Conservation (phyloP, 495 filamentous ascomycete genomes). For the Podospora pseudocomata region DNA sequence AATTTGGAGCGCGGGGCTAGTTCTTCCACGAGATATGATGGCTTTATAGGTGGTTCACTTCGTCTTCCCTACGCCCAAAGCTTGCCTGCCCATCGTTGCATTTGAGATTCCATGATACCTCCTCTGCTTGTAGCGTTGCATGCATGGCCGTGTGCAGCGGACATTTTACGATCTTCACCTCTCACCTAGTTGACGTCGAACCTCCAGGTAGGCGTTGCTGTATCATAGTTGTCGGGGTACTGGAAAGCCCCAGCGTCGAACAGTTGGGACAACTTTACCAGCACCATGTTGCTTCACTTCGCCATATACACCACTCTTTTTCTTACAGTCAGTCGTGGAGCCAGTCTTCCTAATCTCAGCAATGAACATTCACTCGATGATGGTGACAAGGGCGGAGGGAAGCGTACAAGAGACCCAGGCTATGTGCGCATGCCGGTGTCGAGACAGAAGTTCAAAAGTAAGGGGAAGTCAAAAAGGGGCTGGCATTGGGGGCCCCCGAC, state of each 20-base stretch:
- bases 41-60: not conserved
- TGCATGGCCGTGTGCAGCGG: conserved; percentile 4
- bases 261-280: conserved; percentile 13
- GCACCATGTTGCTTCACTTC: not conserved
- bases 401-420: conserved; percentile 14
- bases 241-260: not conserved
- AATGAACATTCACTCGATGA: not conserved
- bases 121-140: not conserved
- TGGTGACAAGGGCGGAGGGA: not conserved
- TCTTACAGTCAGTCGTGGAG: conserved; percentile 15
- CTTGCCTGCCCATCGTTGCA: not conserved
- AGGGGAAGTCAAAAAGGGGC: conserved; percentile 22
- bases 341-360: not conserved
- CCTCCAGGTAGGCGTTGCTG: not conserved
- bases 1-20: not conserved
- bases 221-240: not conserved
- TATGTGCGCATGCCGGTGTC: conserved; percentile 31
- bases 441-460: conserved; percentile 29
- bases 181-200: not conserved
- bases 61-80: not conserved
- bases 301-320: conserved; percentile 12
- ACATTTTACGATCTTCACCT: not conserved
- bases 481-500: conserved; percentile 22
- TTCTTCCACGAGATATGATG: not conserved
- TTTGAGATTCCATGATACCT: not conserved